Conservation (phyloP, 257 asterid genomes). For the Cordia subcordata region DNA sequence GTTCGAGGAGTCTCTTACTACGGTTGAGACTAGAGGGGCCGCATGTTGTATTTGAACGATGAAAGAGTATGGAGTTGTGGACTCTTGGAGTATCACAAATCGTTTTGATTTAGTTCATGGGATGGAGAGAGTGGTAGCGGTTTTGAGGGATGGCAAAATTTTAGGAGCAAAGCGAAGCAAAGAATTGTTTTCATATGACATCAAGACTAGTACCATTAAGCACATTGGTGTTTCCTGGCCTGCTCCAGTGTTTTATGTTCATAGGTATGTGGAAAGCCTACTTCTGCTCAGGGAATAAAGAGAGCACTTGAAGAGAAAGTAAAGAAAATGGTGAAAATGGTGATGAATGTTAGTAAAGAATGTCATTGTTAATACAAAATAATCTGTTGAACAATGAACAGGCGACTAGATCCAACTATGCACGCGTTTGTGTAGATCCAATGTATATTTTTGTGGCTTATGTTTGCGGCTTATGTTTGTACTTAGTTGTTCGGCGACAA, state of each 20-base stretch:
- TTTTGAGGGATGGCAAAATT: conserved; percentile 8
- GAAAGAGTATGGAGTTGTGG: conserved; percentile 18
- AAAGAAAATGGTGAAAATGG: too few relatives aligned
- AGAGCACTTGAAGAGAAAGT: not conserved
- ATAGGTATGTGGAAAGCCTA: conserved; percentile 12
- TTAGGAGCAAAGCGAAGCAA: not conserved
- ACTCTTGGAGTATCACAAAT: conserved; percentile 6
- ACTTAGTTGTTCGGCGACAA: too few relatives aligned
- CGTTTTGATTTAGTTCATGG: not conserved
- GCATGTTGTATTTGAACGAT: conserved; percentile 14
- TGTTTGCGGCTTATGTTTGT: too few relatives aligned
- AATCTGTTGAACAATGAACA: too few relatives aligned
- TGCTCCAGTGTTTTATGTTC: not conserved
- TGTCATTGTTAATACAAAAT: too few relatives aligned
- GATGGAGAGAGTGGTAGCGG: conserved; percentile 8
- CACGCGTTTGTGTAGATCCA: too few relatives aligned
- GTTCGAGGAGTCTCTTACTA: conserved; percentile 1
- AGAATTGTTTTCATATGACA: conserved; percentile 10
- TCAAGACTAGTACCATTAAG: not conserved
- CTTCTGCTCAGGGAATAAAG: conserved; percentile 6
- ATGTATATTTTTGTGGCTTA: too few relatives aligned
- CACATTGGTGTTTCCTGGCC: conserved; percentile 6
- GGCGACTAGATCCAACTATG: too few relatives aligned
- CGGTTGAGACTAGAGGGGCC: not conserved
- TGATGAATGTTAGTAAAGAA: too few relatives aligned